Base-by-base conservation (phyloP, 1,284 basidiomycete species). In the Moniliella sp. region DNA sequence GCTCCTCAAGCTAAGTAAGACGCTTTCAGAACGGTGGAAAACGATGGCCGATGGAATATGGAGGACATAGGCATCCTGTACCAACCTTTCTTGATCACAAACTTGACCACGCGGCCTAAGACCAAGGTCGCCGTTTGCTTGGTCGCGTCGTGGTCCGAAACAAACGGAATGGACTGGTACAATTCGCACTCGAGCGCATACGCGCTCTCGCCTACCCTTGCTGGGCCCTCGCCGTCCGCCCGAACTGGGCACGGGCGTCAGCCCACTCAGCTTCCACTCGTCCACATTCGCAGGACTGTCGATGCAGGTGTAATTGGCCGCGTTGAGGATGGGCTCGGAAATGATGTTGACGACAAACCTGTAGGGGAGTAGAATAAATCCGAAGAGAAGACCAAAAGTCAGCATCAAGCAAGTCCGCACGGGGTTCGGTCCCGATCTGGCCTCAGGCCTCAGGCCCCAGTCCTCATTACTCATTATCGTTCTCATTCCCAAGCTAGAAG, bases 391-490 rank as follows among this genome's bases (percentile, higher is more conserved):
- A n/a, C n/a, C n/a, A n/a, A n/a, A n/a, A n/a, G n/a, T n/a, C n/a
- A n/a, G n/a, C n/a, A n/a, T n/a, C n/a, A n/a, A n/a, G n/a, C n/a
- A n/a, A n/a, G n/a, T n/a, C n/a, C n/a, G n/a, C n/a, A n/a, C n/a
- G n/a, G n/a, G n/a, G n/a, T n/a, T n/a, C n/a, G n/a, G n/a, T n/a
- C n/a, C n/a, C n/a, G n/a, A n/a, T n/a, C n/a, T n/a, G n/a, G n/a
- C n/a, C n/a, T n/a, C n/a, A n/a, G n/a, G n/a, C n/a, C n/a, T n/a
- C n/a, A n/a, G n/a, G n/a, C n/a, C n/a, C n/a, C n/a, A n/a, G n/a
- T n/a, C n/a, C n/a, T n/a, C n/a, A n/a, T 33, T 14, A 35, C 34
- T 13, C 73, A n/a, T 35, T 35, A 4, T 71, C 74, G 0, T 63
- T 60, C 28, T 70, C 62, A 43, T 80, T 74, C 48, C n/a, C n/a